Conservation (phyloP, 495 filamentous ascomycete genomes). For the Pyrenula aspistea region DNA sequence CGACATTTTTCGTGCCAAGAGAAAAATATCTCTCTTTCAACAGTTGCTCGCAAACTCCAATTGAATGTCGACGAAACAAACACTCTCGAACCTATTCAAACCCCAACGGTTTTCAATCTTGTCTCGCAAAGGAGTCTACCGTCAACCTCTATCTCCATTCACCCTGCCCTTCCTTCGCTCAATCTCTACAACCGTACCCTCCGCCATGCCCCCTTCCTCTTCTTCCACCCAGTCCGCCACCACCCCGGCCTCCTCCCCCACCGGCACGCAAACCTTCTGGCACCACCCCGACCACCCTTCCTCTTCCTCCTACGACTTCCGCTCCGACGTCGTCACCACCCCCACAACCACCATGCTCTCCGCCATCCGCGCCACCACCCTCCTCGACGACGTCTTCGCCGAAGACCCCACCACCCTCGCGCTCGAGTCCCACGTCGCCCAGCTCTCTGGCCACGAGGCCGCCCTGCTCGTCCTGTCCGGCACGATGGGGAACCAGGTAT, state of each 20-base stretch:
- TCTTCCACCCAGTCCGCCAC: conserved; percentile 1
- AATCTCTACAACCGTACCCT: not conserved
- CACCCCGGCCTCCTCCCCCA: conserved; percentile 3
- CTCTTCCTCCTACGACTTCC: conserved; percentile 13
- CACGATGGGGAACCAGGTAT: conserved; percentile 64
- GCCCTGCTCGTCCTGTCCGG: conserved; percentile 73
- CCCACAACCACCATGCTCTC: conserved; percentile 73
- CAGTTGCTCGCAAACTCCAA: too few relatives aligned
- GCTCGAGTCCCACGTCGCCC: conserved; percentile 58
- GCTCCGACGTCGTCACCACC: conserved; percentile 69
- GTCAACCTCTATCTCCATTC: not conserved
- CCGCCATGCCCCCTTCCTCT: not conserved
- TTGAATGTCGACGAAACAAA: too few relatives aligned
- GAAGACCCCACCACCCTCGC: conserved; percentile 70
- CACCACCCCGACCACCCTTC: not conserved
- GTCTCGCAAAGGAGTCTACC: not conserved
- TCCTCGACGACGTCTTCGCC: conserved; percentile 74
- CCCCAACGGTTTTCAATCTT: too few relatives aligned
- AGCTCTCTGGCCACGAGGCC: conserved; percentile 58
- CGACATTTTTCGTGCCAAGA: not conserved
- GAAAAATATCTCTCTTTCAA: too few relatives aligned
- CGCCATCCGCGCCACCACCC: conserved; percentile 42
- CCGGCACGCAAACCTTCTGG: conserved; percentile 1
- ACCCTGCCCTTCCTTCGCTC: not conserved
- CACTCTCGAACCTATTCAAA: too few relatives aligned